These are phyloP conservation scores for Cyanidium caldarium DNA, from an alignment of 23 red algal species.

Conservation along the genomic window DNA sequence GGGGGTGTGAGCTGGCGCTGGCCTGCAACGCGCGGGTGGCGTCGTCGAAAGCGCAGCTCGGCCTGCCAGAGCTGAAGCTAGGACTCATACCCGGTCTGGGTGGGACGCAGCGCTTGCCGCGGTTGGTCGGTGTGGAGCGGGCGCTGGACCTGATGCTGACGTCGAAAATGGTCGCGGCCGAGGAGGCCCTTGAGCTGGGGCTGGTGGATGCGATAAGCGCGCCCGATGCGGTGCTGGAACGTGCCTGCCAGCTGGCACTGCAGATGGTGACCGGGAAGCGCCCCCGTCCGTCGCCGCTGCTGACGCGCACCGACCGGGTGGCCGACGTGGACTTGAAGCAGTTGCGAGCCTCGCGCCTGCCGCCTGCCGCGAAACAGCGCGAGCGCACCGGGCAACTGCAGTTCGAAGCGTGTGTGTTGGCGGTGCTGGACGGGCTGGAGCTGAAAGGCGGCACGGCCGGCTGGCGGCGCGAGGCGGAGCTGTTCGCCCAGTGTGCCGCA, in stretches of 20 bases:
- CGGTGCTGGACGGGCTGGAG: conserved; percentile 43
- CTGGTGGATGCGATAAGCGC: conserved; percentile 41
- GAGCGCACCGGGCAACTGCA: conserved; percentile 37
- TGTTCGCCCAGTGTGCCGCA: conserved; percentile 37
- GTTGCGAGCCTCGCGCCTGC: background rate
- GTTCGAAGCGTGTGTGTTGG: conserved; percentile 42
- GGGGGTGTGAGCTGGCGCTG: conserved; percentile 65
- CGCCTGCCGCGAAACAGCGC: conserved; percentile 23
- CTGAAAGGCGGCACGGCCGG: conserved; percentile 52
- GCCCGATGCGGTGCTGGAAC: conserved; percentile 15
- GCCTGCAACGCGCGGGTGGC: conserved; percentile 70
- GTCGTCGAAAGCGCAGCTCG: conserved; percentile 28
- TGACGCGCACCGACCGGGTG: conserved; percentile 25
- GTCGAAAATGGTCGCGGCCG: conserved; percentile 26
- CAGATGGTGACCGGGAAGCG: conserved; percentile 16
- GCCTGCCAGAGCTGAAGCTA: conserved; percentile 75
- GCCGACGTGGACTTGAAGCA: conserved; percentile 7
- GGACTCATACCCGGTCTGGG: conserved; percentile 94
- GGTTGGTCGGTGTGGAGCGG: conserved; percentile 72
- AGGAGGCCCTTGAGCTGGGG: conserved; percentile 18
- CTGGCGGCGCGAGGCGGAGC: conserved; percentile 27
- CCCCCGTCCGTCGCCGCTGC: conserved; percentile 14
- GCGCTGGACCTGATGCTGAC: conserved; percentile 59
- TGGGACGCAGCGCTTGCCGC: conserved; percentile 89
- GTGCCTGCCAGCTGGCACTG: conserved; percentile 28